These are phyloP conservation scores for Chaetoceros tenuissimus DNA, from an alignment of 108 stramenopile species.

Conservation along the genomic window DNA sequence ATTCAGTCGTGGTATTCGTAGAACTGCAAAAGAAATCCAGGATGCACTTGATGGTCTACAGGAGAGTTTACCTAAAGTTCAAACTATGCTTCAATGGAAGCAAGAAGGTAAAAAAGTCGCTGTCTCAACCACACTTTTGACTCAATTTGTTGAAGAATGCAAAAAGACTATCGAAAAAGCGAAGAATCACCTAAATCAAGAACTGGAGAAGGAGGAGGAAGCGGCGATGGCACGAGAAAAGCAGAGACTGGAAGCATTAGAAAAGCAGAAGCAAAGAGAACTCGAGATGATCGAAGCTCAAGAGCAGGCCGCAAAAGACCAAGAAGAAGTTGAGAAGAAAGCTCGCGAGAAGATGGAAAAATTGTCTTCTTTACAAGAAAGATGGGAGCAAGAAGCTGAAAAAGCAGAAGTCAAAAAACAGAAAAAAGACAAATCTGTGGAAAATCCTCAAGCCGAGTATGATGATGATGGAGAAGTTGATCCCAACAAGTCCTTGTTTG, in stretches of 20 bases:
- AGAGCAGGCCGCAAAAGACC: conserved; percentile 43
- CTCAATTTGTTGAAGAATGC: conserved; percentile 67
- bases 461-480: conserved; percentile 32
- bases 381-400: conserved; percentile 58
- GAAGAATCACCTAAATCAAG: conserved; percentile 71
- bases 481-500: conserved; percentile 18
- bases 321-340: conserved; percentile 63
- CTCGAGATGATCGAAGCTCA: conserved; percentile 32
- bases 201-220: conserved; percentile 59
- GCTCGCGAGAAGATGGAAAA: conserved; percentile 58
- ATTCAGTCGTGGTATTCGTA: conserved; percentile 62
- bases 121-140: conserved; percentile 59
- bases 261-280: conserved; percentile 46
- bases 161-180: conserved; percentile 81
- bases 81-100: conserved; percentile 64
- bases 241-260: conserved; percentile 59
- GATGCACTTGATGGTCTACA: conserved; percentile 66
- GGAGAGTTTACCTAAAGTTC: conserved; percentile 63
- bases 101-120: conserved; percentile 60
- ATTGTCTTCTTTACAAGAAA: conserved; percentile 45
- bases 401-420: conserved; percentile 31
- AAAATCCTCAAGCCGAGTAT: conserved; percentile 28
- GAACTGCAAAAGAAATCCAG: conserved; percentile 75
- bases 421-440: conserved; percentile 24
- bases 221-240: conserved; percentile 52